Conservation (phyloP, 805 yeast genomes). For the Candida wancherniae region DNA sequence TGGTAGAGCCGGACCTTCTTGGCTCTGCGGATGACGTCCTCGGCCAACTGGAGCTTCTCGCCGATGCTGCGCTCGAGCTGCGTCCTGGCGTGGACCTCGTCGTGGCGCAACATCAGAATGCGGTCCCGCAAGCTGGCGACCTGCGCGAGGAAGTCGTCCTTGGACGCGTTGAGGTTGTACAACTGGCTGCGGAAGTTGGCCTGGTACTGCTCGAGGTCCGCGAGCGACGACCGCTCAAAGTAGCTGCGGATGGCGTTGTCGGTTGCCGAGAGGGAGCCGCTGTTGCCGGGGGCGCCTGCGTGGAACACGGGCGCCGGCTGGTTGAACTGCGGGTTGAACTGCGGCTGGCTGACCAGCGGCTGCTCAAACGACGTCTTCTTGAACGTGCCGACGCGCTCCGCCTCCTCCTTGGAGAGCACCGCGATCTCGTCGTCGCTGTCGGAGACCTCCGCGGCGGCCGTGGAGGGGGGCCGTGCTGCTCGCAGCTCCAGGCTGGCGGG, state of each 20-base stretch:
- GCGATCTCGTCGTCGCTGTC: constrained; percentile 24
- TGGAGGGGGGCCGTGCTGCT: no score
- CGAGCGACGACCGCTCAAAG: constrained; percentile 8
- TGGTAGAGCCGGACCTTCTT: constrained; percentile 10
- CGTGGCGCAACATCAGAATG: constrained; percentile 6
- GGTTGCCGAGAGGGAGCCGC: neutral
- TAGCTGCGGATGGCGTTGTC: constrained; percentile 7
- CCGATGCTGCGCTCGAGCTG: constrained; percentile 4
- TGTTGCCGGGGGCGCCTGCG: constrained; percentile 11
- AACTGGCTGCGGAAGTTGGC: constrained; percentile 8
- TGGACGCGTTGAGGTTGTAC: constrained; percentile 3
- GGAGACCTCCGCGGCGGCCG: neutral
- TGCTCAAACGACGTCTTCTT: constrained; percentile 20
- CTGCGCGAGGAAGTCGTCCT: constrained; percentile 3
- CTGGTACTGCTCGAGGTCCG: constrained; percentile 10
- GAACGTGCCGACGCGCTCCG: constrained; percentile 22
- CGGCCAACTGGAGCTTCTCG: constrained; percentile 5
- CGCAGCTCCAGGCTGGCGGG: no score
- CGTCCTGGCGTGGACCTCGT: constrained; percentile 1
- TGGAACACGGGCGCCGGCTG: constrained; percentile 29
- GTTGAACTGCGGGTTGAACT: constrained; percentile 12
- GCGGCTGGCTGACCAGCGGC: neutral
- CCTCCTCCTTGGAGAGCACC: constrained; percentile 27
- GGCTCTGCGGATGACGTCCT: constrained; percentile 4
- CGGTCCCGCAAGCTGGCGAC: constrained; percentile 3